Conservation (phyloP, 805 yeast genomes). For the Blastobotrys attinorum region DNA sequence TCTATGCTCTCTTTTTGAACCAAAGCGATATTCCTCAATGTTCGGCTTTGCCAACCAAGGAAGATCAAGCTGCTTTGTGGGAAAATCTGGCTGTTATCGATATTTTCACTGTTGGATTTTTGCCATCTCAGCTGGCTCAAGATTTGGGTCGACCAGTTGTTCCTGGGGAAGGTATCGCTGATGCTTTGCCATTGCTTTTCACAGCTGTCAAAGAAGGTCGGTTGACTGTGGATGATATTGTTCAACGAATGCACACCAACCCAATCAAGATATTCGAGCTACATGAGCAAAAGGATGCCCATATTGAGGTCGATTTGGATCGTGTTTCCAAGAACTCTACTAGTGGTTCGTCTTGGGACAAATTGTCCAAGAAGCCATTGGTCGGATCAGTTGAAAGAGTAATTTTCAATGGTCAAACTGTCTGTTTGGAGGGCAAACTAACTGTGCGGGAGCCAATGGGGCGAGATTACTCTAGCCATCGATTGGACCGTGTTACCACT, state of each 20-base stretch:
- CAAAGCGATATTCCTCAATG: slow-evolving; percentile 61
- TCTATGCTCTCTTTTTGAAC: slow-evolving; percentile 68
- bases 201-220: slow-evolving; percentile 70
- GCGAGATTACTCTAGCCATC: slow-evolving; percentile 36
- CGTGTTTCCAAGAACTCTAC: slow-evolving; percentile 40
- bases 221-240: slow-evolving; percentile 65
- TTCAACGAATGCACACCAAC: slow-evolving; percentile 64
- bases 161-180: slow-evolving; percentile 73
- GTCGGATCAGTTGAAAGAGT: slow-evolving; percentile 88
- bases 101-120: slow-evolving; percentile 75
- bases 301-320: slow-evolving; percentile 78
- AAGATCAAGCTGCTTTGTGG: slow-evolving; percentile 82
- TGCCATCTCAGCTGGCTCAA: slow-evolving; percentile 67
- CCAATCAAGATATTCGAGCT: slow-evolving; percentile 79
- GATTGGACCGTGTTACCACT: slow-evolving; percentile 1
- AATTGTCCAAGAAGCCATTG: slow-evolving; percentile 43
- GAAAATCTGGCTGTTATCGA: slow-evolving; percentile 62
- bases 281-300: slow-evolving; percentile 63
- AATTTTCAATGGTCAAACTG: slow-evolving; percentile 65
- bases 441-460: slow-evolving; percentile 57
- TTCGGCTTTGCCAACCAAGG: slow-evolving; percentile 65
- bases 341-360: slow-evolving; percentile 40
- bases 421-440: slow-evolving; percentile 75
- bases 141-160: slow-evolving; percentile 51
- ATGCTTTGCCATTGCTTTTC: slow-evolving; percentile 73